Base-by-base conservation (phyloP, 2,329 filamentous ascomycete genomes). In the Cladosporium colombiae region DNA sequence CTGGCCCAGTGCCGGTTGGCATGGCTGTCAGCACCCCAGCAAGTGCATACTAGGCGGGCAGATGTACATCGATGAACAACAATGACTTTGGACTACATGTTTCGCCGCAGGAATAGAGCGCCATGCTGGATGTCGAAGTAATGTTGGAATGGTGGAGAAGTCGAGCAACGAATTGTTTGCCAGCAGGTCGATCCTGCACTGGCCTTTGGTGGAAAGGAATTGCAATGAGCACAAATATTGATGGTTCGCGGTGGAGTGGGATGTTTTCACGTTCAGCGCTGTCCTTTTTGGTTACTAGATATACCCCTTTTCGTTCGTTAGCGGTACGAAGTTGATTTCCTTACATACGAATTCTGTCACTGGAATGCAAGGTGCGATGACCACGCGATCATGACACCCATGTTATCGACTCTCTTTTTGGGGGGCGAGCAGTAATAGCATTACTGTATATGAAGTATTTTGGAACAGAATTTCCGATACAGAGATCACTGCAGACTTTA, bases 1-100 rank as follows among this genome's bases (percentile, higher is more conserved):
- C 33, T 13, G 50, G 50, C 1, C 10, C 31, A 7, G 50, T 21
- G 5, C 25, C 50, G 13, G 61, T 63, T 31, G 61, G 61, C 11
- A 63, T 55, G 61, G 61, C 61, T 4, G 50, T 63, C 11, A 46
- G 61, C 50, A 44, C 50, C 3, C 33, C 50, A 2, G 35, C 61
- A 21, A 29, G 31, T 23, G 52, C 52, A 5, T 55, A 31, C 52
- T 55, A 55, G 10, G 18, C 40, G 10, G 3, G 3, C 10, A 5
- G n/a, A 23, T 46, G 40, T 46, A 46, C 40, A 46, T n/a, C 10
- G n/a, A 46, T 11, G n/a, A 46, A 21, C 40, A 46, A 8, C 52
- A 55, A 21, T 21, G 33, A 11, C 18, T 13, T 55, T 33, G 18
- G 52, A 55, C 21, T n/a, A 55, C 31, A 31, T 31, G 52, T 55